A percentile compares a stretch with the other conserved stretches of the same genome.
These are phyloP conservation scores for Aspergillus indologenus DNA, from an alignment of 495 filamentous ascomycete species.

Conservation along the genomic window DNA sequence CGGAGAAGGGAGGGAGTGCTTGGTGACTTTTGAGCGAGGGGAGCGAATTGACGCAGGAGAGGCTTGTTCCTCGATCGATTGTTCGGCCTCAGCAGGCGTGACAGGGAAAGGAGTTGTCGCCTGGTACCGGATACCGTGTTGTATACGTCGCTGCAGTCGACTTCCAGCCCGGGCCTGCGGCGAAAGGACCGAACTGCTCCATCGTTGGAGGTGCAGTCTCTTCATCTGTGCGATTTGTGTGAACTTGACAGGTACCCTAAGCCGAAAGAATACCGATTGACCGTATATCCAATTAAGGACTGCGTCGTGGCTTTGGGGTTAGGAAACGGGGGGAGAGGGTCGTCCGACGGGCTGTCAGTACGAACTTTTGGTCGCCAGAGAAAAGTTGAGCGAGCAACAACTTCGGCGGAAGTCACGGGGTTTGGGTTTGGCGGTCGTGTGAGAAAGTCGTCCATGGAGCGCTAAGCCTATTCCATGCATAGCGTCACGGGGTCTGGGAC, in stretches of 20 bases:
- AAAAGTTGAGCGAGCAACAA: constrained; percentile 39
- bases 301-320: constrained; percentile 12
- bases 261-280: constrained; percentile 13
- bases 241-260: constrained; percentile 7
- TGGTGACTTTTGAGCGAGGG: constrained; percentile 26
- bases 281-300: constrained; percentile 5
- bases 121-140: constrained; percentile 34
- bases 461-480: constrained; percentile 29
- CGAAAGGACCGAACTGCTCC: constrained; percentile 67
- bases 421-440: constrained; percentile 36
- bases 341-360: constrained; percentile 7
- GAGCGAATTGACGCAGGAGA: constrained; percentile 22
- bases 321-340: constrained; percentile 7
- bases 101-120: constrained; percentile 35
- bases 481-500: constrained; percentile 31
- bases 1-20: constrained; percentile 59
- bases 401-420: constrained; percentile 45
- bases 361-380: constrained; percentile 29
- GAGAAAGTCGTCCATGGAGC: constrained; percentile 20
- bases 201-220: constrained; percentile 66
- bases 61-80: constrained; percentile 20
- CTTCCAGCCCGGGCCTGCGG: constrained; percentile 50
- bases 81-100: constrained; percentile 26
- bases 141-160: constrained; percentile 45
- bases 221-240: constrained; percentile 53